Conservation (phyloP, 2,329 filamentous ascomycete species). For the Chrysoporthe cubensis region DNA sequence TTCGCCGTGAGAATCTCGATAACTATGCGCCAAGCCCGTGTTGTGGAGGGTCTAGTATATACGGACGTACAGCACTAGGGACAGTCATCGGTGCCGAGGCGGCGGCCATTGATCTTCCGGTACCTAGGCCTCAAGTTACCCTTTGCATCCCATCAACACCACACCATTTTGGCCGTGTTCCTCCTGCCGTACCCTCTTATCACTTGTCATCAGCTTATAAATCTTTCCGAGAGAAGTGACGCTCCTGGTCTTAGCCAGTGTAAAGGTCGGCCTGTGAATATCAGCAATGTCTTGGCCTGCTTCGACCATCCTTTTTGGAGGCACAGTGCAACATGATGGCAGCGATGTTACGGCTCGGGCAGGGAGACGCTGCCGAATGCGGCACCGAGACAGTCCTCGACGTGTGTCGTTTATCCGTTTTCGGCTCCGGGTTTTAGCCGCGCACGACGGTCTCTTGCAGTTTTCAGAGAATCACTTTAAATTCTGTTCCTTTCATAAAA, state of each 20-base stretch:
- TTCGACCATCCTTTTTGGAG: neutral
- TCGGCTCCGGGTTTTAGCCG: conserved; percentile 1
- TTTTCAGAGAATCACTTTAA: neutral
- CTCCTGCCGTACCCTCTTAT: neutral
- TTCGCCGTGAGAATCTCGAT: too few relatives aligned
- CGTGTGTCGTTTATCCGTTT: neutral
- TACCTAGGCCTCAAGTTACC: neutral
- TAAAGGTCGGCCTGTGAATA: neutral
- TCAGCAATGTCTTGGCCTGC: neutral
- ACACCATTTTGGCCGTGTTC: too few relatives aligned
- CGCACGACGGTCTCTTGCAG: neutral
- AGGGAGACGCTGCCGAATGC: neutral
- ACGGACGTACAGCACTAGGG: neutral
- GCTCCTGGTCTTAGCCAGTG: neutral
- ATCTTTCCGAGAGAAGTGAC: neutral
- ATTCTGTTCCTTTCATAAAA: neutral
- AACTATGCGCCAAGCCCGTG: too few relatives aligned
- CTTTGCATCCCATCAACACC: too few relatives aligned
- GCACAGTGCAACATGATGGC: neutral
- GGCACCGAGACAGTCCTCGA: neutral
- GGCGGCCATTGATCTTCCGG: neutral
- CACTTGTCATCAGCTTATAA: neutral
- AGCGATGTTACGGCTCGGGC: neutral
- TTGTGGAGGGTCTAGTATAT: too few relatives aligned
- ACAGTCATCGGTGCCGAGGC: neutral